Evolutionary conservation across 2,329 filamentous ascomycete species (phyloP).

Genomic region (Alternaria sp.): DNA sequence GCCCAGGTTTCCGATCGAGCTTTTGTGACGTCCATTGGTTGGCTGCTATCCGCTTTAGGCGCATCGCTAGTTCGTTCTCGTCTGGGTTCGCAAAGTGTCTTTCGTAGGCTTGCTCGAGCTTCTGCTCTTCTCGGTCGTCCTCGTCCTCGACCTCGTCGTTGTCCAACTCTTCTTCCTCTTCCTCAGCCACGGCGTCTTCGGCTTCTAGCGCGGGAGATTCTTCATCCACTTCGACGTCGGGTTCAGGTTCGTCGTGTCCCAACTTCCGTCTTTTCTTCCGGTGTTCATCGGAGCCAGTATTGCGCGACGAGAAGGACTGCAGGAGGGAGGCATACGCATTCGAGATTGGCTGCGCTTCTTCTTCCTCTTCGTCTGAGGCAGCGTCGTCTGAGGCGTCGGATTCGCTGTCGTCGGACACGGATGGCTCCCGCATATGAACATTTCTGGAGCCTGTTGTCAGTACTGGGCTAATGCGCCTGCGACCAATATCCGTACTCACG

Average conservation of each 20-base stretch:
- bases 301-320: constrained; percentile 57
- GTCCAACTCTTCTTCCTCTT: constrained; percentile 16
- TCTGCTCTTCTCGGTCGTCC: constrained; percentile 5
- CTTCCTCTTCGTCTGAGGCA: constrained; percentile 35
- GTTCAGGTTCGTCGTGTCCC: constrained; percentile 30
- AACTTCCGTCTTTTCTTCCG: constrained; percentile 65
- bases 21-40: constrained; percentile 61
- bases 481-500: constrained; percentile 36
- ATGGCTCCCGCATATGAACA: constrained; percentile 27
- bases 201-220: background rate
- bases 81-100: constrained; percentile 78
- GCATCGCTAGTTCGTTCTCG: constrained; percentile 65
- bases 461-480: background rate
- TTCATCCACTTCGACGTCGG: constrained; percentile 17
- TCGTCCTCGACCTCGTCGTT: constrained; percentile 52
- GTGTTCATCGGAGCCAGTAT: constrained; percentile 53
- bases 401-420: constrained; percentile 26
- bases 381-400: constrained; percentile 34
- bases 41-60: constrained; percentile 56
- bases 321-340: constrained; percentile 66
- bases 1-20: constrained; percentile 38
- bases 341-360: constrained; percentile 35
- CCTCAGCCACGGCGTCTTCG: constrained; percentile 3
- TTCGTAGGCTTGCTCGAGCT: constrained; percentile 75
- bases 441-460: constrained; percentile 25